A percentile compares a stretch with the other conserved stretches of the same genome.
Conservation (phyloP, 1,284 basidiomycete genomes). For the Somion occarium region DNA sequence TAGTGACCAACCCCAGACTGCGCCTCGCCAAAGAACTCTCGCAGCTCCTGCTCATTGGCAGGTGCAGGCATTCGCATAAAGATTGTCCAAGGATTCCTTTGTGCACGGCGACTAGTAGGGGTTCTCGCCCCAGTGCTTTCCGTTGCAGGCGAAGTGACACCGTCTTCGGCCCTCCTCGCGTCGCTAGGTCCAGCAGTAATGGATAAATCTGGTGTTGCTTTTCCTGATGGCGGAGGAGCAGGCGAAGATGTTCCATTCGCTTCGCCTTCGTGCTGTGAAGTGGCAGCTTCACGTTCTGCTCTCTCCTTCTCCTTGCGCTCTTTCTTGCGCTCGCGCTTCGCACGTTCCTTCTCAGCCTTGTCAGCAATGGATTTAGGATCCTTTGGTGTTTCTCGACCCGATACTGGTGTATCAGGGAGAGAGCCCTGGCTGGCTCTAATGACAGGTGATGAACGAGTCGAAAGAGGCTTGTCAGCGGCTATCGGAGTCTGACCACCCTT, state of each 20-base stretch:
- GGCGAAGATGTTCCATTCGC: constrained; percentile 21
- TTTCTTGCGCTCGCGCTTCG: constrained; percentile 56
- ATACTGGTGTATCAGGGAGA: constrained; percentile 28
- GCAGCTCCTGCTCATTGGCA: constrained; percentile 64
- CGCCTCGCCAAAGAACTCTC: constrained; percentile 71
- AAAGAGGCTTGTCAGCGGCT: constrained; percentile 20
- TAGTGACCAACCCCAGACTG: constrained; percentile 49
- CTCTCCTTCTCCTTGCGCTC: constrained; percentile 51
- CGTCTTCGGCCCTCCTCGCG: constrained; percentile 34
- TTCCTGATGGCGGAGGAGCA: constrained; percentile 32
- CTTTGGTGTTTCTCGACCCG: constrained; percentile 34
- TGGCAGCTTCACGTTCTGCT: constrained; percentile 32
- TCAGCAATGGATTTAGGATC: constrained; percentile 31
- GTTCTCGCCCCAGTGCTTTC: constrained; percentile 61
- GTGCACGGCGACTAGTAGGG: constrained; percentile 55
- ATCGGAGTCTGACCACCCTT: constrained; percentile 26
- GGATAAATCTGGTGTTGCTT: constrained; percentile 35
- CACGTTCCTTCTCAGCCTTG: constrained; percentile 46
- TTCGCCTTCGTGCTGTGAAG: constrained; percentile 23
- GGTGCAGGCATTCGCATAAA: constrained; percentile 68
- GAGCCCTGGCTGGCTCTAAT: constrained; percentile 15
- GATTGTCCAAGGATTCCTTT: constrained; percentile 80
- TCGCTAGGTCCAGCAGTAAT: constrained; percentile 22
- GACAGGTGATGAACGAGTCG: constrained; percentile 20
- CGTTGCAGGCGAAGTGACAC: constrained; percentile 44